Evolutionary conservation across 352 stramenopile species (phyloP).

Genomic region (Peronospora belbahrii): DNA sequence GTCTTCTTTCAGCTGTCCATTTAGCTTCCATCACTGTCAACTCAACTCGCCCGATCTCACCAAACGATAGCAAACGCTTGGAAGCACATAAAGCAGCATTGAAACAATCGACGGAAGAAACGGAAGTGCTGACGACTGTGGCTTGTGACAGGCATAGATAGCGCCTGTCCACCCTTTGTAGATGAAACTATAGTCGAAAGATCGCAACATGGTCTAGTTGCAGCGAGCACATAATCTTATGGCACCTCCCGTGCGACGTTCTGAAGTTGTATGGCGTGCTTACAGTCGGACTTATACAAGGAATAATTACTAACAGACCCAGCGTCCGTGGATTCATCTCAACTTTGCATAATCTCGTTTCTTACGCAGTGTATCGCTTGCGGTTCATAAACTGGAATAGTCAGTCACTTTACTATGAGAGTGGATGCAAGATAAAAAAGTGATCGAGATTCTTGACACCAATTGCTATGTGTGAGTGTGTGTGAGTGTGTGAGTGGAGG

Average conservation of each 20-base stretch:
- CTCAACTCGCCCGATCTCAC: constrained; percentile 19
- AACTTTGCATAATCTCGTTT: no score
- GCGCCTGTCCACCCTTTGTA: constrained; percentile 23
- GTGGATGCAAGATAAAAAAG: background rate
- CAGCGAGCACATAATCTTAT: constrained; percentile 1
- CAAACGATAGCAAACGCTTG: background rate
- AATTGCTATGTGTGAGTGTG: no score
- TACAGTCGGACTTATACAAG: background rate
- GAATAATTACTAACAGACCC: constrained; percentile 1
- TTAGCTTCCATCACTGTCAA: constrained; percentile 15
- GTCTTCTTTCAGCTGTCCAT: constrained; percentile 22
- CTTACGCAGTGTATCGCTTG: background rate
- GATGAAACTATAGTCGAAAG: constrained; percentile 21
- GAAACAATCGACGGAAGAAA: constrained; percentile 1
- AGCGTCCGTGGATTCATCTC: constrained; percentile 1
- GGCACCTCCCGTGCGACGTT: constrained; percentile 11
- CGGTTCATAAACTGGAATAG: background rate
- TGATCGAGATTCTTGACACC: no score
- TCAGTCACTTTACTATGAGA: background rate
- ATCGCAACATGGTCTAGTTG: constrained; percentile 13
- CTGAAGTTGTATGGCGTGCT: constrained; percentile 13
- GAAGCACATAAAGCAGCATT: background rate
- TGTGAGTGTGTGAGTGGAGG: constrained; percentile 4
- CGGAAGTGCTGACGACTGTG: constrained; percentile 7
- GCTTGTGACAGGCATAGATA: background rate